phyloP scores from a whole-genome alignment of 177 flowering plant species.

The Vitis hybrid region DNA sequence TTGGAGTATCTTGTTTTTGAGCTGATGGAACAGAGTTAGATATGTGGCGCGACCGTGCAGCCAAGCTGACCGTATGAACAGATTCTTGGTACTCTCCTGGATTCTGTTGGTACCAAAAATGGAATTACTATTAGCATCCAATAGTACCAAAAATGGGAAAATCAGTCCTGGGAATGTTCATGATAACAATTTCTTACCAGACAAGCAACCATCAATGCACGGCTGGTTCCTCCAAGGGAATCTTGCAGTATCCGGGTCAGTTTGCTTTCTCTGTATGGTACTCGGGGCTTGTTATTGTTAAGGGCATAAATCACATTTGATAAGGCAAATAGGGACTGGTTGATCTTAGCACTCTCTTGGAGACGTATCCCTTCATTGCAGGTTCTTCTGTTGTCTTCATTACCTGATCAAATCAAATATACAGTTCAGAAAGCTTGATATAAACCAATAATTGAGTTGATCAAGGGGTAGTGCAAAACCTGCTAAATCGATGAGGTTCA shows the following conservation, averaged over 20 bases:
- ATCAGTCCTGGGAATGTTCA: neutral
- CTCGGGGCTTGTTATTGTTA: conserved; percentile 66
- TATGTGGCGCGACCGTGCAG: conserved; percentile 83
- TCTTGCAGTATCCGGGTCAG: conserved; percentile 94
- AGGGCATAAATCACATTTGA: conserved; percentile 96
- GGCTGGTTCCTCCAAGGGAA: conserved; percentile 89
- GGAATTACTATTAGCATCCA: neutral
- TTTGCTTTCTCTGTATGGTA: conserved; percentile 93
- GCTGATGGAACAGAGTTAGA: conserved; percentile 57
- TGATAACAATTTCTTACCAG: conserved; percentile 45
- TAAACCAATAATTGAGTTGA: neutral
- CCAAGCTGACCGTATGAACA: conserved; percentile 84
- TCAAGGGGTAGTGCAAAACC: conserved; percentile 32
- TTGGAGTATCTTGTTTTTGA: conserved; percentile 59
- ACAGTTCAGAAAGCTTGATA: neutral
- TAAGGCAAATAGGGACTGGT: conserved; percentile 88
- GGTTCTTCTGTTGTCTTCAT: conserved; percentile 88
- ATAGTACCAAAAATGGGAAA: neutral
- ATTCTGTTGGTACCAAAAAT: conserved; percentile 41
- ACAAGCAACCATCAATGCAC: conserved; percentile 87
- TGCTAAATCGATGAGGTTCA: conserved; percentile 95
- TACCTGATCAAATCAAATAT: conserved; percentile 46
- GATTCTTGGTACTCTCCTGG: conserved; percentile 94
- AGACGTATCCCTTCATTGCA: conserved; percentile 87
- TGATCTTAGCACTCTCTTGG: conserved; percentile 91